A percentile compares a stretch with the other conserved stretches of the same genome.
Evolutionary conservation across 1,284 basidiomycete species (phyloP).

Genomic region (Microbotryum silenes-acaulis): DNA sequence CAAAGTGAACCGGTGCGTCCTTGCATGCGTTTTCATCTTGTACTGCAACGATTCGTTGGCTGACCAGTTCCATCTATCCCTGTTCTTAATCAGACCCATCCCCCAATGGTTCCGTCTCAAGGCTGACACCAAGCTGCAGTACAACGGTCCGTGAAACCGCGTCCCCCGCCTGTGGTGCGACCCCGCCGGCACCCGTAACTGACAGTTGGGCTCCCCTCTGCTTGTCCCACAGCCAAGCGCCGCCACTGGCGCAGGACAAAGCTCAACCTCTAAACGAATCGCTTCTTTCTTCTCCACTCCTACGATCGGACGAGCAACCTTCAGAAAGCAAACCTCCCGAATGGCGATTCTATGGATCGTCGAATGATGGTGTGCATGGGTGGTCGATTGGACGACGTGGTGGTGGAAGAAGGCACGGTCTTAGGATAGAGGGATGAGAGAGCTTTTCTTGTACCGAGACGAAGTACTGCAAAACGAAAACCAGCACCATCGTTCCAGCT

Average conservation of each 20-base stretch:
- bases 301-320: not conserved
- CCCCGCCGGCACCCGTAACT: not conserved
- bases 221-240: slow-evolving; percentile 24
- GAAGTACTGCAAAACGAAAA: too few relatives aligned
- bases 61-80: not conserved
- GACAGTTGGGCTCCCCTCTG: not conserved
- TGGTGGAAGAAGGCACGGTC: too few relatives aligned
- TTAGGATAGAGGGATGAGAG: too few relatives aligned
- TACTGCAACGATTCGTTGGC: too few relatives aligned
- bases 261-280: slow-evolving; percentile 24
- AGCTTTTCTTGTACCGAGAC: too few relatives aligned
- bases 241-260: slow-evolving; percentile 37
- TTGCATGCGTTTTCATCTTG: not conserved
- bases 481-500: too few relatives aligned
- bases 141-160: slow-evolving; percentile 26
- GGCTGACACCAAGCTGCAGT: slow-evolving; percentile 36
- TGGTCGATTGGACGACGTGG: too few relatives aligned
- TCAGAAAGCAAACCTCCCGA: too few relatives aligned
- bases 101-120: slow-evolving; percentile 36
- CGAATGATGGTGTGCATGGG: too few relatives aligned
- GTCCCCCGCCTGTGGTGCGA: not conserved
- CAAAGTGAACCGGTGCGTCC: slow-evolving; percentile 85
- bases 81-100: slow-evolving; percentile 24
- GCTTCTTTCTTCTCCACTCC: not conserved
- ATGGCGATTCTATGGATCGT: too few relatives aligned